Conservation (phyloP, 2,329 filamentous ascomycete species). For the Falciphora oryzae region DNA sequence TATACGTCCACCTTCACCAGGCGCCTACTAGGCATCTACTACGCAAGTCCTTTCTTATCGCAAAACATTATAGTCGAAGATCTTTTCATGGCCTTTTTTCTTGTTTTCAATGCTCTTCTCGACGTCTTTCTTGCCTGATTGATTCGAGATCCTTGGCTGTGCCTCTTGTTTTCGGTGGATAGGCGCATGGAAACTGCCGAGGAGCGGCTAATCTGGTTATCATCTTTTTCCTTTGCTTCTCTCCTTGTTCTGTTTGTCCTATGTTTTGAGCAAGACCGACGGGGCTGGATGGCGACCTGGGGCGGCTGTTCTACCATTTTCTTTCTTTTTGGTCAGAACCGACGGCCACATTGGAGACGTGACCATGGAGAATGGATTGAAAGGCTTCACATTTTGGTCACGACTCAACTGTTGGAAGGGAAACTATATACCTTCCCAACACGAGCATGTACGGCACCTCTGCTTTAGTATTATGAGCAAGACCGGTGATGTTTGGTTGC, state of each 20-base stretch:
- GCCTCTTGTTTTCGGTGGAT: not conserved
- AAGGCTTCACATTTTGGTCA: not conserved
- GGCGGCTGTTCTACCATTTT: not conserved
- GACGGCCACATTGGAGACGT: constrained; percentile 1
- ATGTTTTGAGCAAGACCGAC: not conserved
- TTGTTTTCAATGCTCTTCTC: not conserved
- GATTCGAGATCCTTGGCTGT: not conserved
- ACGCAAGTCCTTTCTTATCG: not conserved
- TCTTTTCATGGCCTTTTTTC: not conserved
- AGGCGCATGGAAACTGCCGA: no score
- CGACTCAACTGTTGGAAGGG: not conserved
- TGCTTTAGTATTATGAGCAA: no score
- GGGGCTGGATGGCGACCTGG: no score
- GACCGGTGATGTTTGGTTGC: not conserved
- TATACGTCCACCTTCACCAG: no score
- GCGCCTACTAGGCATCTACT: not conserved
- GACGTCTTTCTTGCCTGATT: not conserved
- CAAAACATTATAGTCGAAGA: not conserved
- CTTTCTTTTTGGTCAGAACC: not conserved
- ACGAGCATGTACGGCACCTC: no score
- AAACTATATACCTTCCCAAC: not conserved
- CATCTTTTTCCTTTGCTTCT: not conserved
- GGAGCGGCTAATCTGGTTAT: not conserved
- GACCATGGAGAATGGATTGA: not conserved
- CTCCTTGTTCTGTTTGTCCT: not conserved